These are phyloP conservation scores for Wolfiporia cocos DNA, from an alignment of 1,284 basidiomycete species.

Conservation along the genomic window DNA sequence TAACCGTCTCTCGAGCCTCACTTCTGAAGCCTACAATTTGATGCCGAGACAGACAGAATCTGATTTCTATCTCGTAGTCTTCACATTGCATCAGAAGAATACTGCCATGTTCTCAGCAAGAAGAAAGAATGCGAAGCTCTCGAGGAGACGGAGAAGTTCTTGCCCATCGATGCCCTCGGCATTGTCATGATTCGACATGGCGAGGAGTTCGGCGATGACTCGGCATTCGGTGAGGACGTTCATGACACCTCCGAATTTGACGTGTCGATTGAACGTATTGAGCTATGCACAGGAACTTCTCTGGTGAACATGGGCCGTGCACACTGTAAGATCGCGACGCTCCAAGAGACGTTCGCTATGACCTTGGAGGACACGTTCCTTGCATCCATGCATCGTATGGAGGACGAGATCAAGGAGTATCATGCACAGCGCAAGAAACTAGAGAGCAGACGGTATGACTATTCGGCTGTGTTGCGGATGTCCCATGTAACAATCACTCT, in stretches of 20 bases:
- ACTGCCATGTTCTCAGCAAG: slow-evolving; percentile 57
- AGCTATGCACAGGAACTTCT: slow-evolving; percentile 43
- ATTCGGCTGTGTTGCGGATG: background rate
- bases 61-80: slow-evolving; percentile 37
- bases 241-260: slow-evolving; percentile 3
- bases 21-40: too few species aligned
- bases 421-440: slow-evolving; percentile 69
- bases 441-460: slow-evolving; percentile 65
- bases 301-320: slow-evolving; percentile 72
- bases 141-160: slow-evolving; percentile 55
- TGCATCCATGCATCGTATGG: slow-evolving; percentile 51
- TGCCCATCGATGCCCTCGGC: slow-evolving; percentile 74
- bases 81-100: slow-evolving; percentile 52
- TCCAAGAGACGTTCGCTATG: slow-evolving; percentile 75
- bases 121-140: slow-evolving; percentile 57
- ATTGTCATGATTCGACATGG: slow-evolving; percentile 84
- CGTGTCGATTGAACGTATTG: slow-evolving; percentile 1
- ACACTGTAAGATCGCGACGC: slow-evolving; percentile 73
- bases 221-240: slow-evolving; percentile 52
- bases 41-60: background rate
- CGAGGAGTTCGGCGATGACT: slow-evolving; percentile 71
- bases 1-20: too few species aligned
- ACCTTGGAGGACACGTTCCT: slow-evolving; percentile 71
- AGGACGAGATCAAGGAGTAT: slow-evolving; percentile 68
- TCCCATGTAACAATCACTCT: background rate